Evolutionary conservation across 2,329 filamentous ascomycete species (phyloP).

Genomic region (Venturia nashicola): DNA sequence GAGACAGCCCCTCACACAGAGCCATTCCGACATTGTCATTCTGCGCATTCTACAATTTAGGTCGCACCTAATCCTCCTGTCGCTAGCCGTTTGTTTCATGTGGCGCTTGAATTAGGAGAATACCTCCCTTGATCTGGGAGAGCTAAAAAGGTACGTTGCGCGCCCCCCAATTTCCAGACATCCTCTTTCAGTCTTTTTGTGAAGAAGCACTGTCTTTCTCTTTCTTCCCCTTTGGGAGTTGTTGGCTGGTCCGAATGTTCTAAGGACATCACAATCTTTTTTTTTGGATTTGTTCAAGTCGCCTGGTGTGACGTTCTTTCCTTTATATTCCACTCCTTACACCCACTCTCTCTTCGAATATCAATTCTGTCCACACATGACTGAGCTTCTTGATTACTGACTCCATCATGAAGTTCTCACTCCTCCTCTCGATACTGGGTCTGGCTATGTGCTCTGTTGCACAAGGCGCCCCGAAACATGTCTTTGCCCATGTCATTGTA

Average conservation of each 20-base stretch:
- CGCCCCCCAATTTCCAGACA: background rate
- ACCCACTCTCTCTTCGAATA: background rate
- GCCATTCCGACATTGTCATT: background rate
- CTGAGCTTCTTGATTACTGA: background rate
- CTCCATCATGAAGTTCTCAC: background rate
- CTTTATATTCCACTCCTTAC: background rate
- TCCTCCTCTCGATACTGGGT: background rate
- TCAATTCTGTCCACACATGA: background rate
- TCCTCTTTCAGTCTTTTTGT: background rate
- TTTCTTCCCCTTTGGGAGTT: background rate
- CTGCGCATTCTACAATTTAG: background rate
- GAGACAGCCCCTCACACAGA: background rate
- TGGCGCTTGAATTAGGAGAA: background rate
- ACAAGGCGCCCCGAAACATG: constrained; percentile 4
- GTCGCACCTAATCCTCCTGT: background rate
- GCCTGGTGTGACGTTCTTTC: background rate
- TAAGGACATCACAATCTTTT: background rate
- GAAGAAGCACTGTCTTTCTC: background rate
- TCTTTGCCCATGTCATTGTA: constrained; percentile 20
- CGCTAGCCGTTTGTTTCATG: background rate
- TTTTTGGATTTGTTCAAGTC: background rate
- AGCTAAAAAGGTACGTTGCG: background rate
- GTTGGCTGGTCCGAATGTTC: background rate
- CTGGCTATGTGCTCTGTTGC: background rate
- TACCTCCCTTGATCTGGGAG: background rate